A percentile compares a stretch with the other conserved stretches of the same genome.
Conservation (phyloP, 2,329 filamentous ascomycete species). For the Exophiala dermatitidis region DNA sequence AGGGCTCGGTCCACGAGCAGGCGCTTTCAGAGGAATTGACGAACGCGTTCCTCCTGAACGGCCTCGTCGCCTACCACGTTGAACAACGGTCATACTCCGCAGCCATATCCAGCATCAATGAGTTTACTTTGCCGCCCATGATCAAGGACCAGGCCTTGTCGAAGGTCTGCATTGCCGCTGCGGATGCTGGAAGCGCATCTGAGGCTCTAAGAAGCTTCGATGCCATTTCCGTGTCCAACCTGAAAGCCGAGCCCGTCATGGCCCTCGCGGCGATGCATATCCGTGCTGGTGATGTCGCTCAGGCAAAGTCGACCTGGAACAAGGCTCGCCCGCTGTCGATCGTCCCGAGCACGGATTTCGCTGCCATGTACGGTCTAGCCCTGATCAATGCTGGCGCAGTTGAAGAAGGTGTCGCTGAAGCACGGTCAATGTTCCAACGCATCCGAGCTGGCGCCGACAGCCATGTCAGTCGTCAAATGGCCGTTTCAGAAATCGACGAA, state of each 20-base stretch:
- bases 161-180: slow-evolving; percentile 67
- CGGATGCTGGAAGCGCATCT: slow-evolving; percentile 65
- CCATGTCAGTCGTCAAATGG: slow-evolving; percentile 42
- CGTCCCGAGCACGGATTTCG: slow-evolving; percentile 48
- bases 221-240: slow-evolving; percentile 46
- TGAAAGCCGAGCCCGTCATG: slow-evolving; percentile 54
- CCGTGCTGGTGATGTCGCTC: slow-evolving; percentile 69
- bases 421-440: slow-evolving; percentile 78
- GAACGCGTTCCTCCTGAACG: slow-evolving; percentile 62
- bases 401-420: slow-evolving; percentile 70
- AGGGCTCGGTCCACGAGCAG: slow-evolving; percentile 41
- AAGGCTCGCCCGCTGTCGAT: slow-evolving; percentile 55
- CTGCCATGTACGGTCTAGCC: slow-evolving; percentile 82
- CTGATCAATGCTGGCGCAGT: slow-evolving; percentile 79
- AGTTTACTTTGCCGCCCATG: slow-evolving; percentile 45
- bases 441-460: slow-evolving; percentile 58
- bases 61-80: slow-evolving; percentile 72
- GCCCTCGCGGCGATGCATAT: slow-evolving; percentile 82
- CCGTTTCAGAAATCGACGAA: slow-evolving; percentile 78
- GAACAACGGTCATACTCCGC: slow-evolving; percentile 33
- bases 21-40: slow-evolving; percentile 59
- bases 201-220: slow-evolving; percentile 62
- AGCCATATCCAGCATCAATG: slow-evolving; percentile 15
- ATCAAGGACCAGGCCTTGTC: slow-evolving; percentile 59
- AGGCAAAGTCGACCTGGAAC: slow-evolving; percentile 74